Base-by-base conservation (phyloP, 768 basidiomycete species). In the Asterophora lycoperdoides region DNA sequence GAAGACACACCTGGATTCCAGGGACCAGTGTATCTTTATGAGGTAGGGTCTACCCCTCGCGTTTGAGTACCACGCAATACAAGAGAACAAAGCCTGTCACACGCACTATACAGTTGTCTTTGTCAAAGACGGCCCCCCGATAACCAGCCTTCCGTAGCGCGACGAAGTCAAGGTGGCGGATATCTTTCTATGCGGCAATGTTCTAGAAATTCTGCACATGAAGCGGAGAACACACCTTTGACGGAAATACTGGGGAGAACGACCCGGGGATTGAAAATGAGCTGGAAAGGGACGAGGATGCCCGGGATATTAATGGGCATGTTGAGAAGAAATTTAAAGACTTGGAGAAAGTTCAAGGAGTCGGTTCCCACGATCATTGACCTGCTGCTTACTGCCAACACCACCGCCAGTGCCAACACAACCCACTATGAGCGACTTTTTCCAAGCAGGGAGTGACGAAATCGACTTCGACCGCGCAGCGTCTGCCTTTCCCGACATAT, bases 91-190 rank as follows among this genome's bases (percentile, higher is more conserved):
- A 33, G 18, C 19, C 18, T 14, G 3, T n/a, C 9, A 29, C 14
- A 70, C 86, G 23, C 55, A 91, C 95, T 56, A 98, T 68, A 61
- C 95, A 98, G 59, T 99, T 98, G 62, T 99, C 95, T 69, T 98
- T 97, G 76, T 98, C 95, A 56, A 98, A 87, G 1, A 99, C 82
- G 3, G 86, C 89, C n/a, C 89, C 93, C 39, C 82, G 79, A 63
- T 91, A 93, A 4, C 94, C 93, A 7, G 83, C 80, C 48, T 74
- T 72, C 48, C 77, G 77, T 33, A 98, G 72, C 32, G 81, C 81
- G 8, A 57, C 56, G 73, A 91, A 93, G 66, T 94, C 81, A 59
- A 94, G 74, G 55, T 85, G 77, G 74, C 89, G 87, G 58, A 94
- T 90, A 63, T 90, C 90, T 89, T 75, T 63, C 83, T 84, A 70